These are phyloP conservation scores for Pyrenula aspistea DNA, from an alignment of 495 filamentous ascomycete genomes.

Conservation along the genomic window DNA sequence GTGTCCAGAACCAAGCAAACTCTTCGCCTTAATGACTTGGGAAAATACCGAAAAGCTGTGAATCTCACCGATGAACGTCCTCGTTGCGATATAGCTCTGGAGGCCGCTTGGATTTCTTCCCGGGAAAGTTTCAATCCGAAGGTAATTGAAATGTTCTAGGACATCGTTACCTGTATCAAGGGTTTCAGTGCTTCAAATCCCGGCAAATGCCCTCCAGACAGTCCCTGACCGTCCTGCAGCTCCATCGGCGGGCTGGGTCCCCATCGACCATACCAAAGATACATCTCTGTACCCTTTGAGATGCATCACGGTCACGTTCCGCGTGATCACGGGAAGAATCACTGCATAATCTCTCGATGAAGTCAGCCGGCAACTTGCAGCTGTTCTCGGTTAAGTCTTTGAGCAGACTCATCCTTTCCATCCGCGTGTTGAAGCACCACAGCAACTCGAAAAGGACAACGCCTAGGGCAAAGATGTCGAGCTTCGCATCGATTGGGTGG, in stretches of 20 bases:
- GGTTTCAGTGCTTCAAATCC: too few relatives aligned
- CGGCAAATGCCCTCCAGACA: constrained; percentile 4
- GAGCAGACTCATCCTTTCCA: constrained; percentile 40
- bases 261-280: constrained; percentile 35
- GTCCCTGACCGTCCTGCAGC: constrained; percentile 19
- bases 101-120: too few relatives aligned
- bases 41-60: too few relatives aligned
- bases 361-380: constrained; percentile 3
- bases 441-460: constrained; percentile 41
- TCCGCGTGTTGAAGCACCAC: constrained; percentile 37
- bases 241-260: constrained; percentile 27
- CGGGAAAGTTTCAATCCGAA: too few relatives aligned
- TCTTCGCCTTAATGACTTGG: too few relatives aligned
- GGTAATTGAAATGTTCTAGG: too few relatives aligned
- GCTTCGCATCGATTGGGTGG: constrained; percentile 34
- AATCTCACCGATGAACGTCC: too few relatives aligned
- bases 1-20: too few relatives aligned
- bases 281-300: constrained; percentile 21
- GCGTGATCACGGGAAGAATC: background rate
- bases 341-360: constrained; percentile 4
- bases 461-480: constrained; percentile 42
- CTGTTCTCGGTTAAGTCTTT: constrained; percentile 25
- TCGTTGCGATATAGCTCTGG: too few relatives aligned
- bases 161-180: too few relatives aligned
- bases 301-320: constrained; percentile 11